Conservation (phyloP, 257 asterid species). For the Jasminum sambac region DNA sequence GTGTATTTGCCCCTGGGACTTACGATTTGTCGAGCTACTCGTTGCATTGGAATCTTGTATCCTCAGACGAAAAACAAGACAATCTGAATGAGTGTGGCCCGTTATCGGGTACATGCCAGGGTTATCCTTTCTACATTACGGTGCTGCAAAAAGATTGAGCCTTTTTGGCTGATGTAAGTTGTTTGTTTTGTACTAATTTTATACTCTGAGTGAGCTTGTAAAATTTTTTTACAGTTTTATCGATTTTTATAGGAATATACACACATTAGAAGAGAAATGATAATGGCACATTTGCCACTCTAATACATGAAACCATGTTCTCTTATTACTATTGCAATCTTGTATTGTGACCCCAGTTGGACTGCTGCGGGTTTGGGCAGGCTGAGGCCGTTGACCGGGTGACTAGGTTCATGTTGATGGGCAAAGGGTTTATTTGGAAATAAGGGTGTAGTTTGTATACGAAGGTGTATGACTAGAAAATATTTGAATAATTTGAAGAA, state of each 20-base stretch:
- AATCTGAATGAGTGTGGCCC: conserved; percentile 25
- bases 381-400: too few species aligned
- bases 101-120: conserved; percentile 64
- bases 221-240: conserved; percentile 27
- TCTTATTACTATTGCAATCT: too few species aligned
- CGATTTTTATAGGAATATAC: conserved; percentile 32
- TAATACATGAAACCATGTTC: too few species aligned
- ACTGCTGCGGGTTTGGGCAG: too few species aligned
- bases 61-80: conserved; percentile 26
- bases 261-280: conserved; percentile 1
- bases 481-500: not conserved
- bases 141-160: conserved; percentile 67
- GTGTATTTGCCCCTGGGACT: conserved; percentile 82
- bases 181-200: conserved; percentile 31
- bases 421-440: not conserved
- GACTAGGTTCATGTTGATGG: not conserved
- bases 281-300: too few species aligned
- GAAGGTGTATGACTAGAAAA: not conserved
- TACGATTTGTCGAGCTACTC: conserved; percentile 82
- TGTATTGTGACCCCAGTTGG: too few species aligned
- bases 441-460: not conserved
- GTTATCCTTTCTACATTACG: conserved; percentile 66
- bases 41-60: conserved; percentile 59
- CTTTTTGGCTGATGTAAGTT: conserved; percentile 12
- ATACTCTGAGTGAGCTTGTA: conserved; percentile 30